A percentile compares a stretch with the other conserved stretches of the same genome.
Evolutionary conservation across 2,329 filamentous ascomycete genomes (phyloP).

Genomic region (Colletotrichum eleusines): DNA sequence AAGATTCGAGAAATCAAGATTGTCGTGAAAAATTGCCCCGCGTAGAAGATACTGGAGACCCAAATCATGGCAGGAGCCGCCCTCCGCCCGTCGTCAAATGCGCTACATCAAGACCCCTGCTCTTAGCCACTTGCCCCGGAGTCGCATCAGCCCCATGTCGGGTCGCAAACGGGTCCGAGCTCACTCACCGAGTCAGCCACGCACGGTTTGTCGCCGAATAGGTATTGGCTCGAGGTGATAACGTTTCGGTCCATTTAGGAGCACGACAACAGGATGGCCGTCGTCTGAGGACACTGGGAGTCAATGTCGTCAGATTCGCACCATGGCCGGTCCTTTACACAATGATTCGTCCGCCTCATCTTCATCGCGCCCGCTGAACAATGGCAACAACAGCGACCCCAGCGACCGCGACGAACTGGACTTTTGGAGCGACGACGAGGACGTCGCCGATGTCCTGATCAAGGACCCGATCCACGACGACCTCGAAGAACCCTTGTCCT

Average conservation of each 20-base stretch:
- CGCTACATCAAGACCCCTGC: conserved; percentile 25
- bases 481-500: conserved; percentile 69
- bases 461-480: conserved; percentile 68
- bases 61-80: conserved; percentile 22
- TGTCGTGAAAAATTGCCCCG: conserved; percentile 38
- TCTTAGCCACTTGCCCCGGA: conserved; percentile 18
- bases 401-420: conserved; percentile 63
- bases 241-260: conserved; percentile 4
- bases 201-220: conserved; percentile 32
- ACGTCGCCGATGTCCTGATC: conserved; percentile 57
- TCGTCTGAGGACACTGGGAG: conserved; percentile 31
- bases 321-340: conserved; percentile 55
- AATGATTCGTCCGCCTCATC: conserved; percentile 52
- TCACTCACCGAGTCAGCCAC: conserved; percentile 33
- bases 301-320: conserved; percentile 47
- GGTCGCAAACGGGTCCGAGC: conserved; percentile 24
- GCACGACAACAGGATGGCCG: conserved; percentile 52
- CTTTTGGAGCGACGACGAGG: conserved; percentile 56
- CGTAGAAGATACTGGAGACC: conserved; percentile 26
- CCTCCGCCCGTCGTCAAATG: conserved; percentile 16
- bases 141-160: conserved; percentile 35
- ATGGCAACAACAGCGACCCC: conserved; percentile 44
- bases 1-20: conserved; percentile 20
- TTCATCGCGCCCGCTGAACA: conserved; percentile 47
- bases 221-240: conserved; percentile 10